These are phyloP conservation scores for Buddleja alternifolia DNA, from an alignment of 257 asterid species.

Conservation along the genomic window DNA sequence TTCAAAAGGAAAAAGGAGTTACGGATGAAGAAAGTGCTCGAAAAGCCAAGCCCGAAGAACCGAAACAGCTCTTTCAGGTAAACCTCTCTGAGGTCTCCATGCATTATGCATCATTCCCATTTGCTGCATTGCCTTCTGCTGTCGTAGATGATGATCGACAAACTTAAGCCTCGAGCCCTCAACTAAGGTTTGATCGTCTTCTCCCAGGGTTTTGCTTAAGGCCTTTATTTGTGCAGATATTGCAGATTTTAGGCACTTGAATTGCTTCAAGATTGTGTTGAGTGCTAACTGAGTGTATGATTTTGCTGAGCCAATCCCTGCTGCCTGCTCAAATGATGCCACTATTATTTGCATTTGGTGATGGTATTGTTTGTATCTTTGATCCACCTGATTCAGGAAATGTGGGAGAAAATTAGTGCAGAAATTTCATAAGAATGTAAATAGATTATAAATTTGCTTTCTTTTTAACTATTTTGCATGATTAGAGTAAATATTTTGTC, in stretches of 20 bases:
- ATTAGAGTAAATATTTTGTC: too few relatives aligned
- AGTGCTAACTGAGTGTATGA: slow-evolving; percentile 65
- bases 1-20: slow-evolving; percentile 4
- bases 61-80: slow-evolving; percentile 77
- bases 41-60: slow-evolving; percentile 91
- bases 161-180: slow-evolving; percentile 55
- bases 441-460: not conserved
- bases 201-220: slow-evolving; percentile 53
- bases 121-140: slow-evolving; percentile 60
- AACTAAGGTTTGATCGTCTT: slow-evolving; percentile 38
- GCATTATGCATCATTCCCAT: slow-evolving; percentile 68
- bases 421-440: not conserved
- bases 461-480: too few relatives aligned
- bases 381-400: slow-evolving; percentile 56
- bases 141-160: slow-evolving; percentile 53
- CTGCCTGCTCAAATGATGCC: slow-evolving; percentile 62
- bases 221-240: slow-evolving; percentile 55
- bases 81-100: slow-evolving; percentile 80
- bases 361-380: slow-evolving; percentile 63
- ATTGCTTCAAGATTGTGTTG: slow-evolving; percentile 68
- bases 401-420: not conserved
- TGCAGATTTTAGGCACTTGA: slow-evolving; percentile 61
- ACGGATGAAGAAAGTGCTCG: slow-evolving; percentile 87
- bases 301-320: slow-evolving; percentile 66
- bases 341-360: slow-evolving; percentile 64